These are phyloP conservation scores for Plantago rigida DNA, from an alignment of 305 asterid genomes.

Conservation along the genomic window DNA sequence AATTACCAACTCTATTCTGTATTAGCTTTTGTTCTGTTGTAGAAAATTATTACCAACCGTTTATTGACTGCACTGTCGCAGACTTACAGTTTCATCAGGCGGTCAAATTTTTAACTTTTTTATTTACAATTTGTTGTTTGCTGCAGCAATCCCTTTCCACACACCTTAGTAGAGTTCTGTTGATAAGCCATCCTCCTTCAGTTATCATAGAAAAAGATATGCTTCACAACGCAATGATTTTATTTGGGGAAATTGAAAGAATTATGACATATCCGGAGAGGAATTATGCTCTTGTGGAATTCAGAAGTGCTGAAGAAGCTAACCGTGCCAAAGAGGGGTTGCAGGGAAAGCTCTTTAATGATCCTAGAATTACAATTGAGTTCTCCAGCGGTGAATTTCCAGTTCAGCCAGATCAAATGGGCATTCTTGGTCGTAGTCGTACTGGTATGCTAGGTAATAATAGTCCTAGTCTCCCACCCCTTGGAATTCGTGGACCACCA, in stretches of 20 bases:
- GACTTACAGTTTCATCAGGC: conserved; percentile 10
- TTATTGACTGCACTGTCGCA: conserved; percentile 7
- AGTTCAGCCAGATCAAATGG: conserved; percentile 60
- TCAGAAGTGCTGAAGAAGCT: conserved; percentile 94
- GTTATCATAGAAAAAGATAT: conserved; percentile 73
- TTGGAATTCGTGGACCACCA: conserved; percentile 57
- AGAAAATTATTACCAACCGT: not conserved
- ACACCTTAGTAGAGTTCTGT: conserved; percentile 55
- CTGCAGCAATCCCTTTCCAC: conserved; percentile 52
- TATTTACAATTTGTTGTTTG: conserved; percentile 23
- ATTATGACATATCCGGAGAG: conserved; percentile 65
- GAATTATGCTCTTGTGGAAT: conserved; percentile 73
- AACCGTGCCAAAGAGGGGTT: conserved; percentile 84
- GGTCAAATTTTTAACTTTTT: not conserved
- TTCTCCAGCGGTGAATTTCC: conserved; percentile 54
- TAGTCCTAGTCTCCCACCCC: conserved; percentile 39
- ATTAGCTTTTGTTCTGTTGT: not conserved
- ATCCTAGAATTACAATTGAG: conserved; percentile 73
- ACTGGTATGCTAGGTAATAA: conserved; percentile 44
- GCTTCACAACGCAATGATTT: conserved; percentile 93
- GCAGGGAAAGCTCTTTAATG: conserved; percentile 87
- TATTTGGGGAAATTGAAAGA: conserved; percentile 89
- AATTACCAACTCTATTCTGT: conserved; percentile 22
- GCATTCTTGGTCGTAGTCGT: conserved; percentile 45
- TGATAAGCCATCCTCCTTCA: conserved; percentile 75